A percentile compares a stretch with the other conserved stretches of the same genome.
Evolutionary conservation across 2,329 filamentous ascomycete genomes (phyloP).

Genomic region (Lomentospora prolificans): DNA sequence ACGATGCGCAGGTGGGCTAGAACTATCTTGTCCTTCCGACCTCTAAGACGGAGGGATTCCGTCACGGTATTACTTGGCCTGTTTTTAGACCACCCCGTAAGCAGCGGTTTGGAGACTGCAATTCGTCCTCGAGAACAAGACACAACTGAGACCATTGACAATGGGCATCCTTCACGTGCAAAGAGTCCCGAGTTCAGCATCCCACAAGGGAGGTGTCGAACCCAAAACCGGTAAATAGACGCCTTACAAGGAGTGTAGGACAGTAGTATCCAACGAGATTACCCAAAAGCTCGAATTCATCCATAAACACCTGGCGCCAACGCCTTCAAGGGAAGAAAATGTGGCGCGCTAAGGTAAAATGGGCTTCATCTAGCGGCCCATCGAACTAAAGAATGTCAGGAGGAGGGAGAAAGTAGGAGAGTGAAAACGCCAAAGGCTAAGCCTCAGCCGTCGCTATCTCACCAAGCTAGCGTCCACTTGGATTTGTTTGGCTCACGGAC

Average conservation of each 20-base stretch:
- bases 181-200: too few relatives aligned
- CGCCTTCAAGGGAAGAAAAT: neutral
- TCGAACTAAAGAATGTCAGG: too few relatives aligned
- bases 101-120: neutral
- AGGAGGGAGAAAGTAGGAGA: neutral
- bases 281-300: neutral
- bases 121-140: neutral
- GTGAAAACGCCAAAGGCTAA: neutral
- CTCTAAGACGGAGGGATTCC: neutral
- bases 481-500: neutral
- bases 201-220: too few relatives aligned
- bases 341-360: too few relatives aligned
- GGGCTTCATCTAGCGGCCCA: too few relatives aligned
- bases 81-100: neutral
- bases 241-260: neutral
- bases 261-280: too few relatives aligned
- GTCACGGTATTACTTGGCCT: neutral
- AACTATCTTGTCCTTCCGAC: too few relatives aligned
- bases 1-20: too few relatives aligned
- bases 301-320: neutral
- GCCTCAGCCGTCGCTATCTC: neutral
- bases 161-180: too few relatives aligned
- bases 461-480: neutral
- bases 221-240: neutral
- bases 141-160: too few relatives aligned